Evolutionary conservation across 805 yeast species (phyloP).

Genomic region (Schwanniomyces polymorphus): DNA sequence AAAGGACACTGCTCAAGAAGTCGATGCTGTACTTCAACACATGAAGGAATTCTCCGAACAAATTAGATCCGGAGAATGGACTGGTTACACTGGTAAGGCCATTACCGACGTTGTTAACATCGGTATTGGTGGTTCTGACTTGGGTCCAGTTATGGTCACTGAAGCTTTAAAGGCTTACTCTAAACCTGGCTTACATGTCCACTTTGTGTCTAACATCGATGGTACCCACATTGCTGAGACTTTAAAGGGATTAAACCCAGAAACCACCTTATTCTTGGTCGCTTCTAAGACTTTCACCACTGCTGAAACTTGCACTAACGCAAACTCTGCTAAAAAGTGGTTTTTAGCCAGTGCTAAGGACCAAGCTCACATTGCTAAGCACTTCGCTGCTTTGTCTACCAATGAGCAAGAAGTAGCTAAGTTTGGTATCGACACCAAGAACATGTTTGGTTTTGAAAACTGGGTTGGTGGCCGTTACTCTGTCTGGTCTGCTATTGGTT

Average conservation of each 20-base stretch:
- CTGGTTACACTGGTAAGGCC: slow-evolving; percentile 92
- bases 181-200: slow-evolving; percentile 70
- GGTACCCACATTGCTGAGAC: slow-evolving; percentile 97
- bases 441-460: slow-evolving; percentile 97
- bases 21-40: slow-evolving; percentile 87
- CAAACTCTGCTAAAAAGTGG: slow-evolving; percentile 94
- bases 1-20: slow-evolving; percentile 85
- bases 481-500: slow-evolving; percentile 99
- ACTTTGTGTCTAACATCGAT: slow-evolving; percentile 97
- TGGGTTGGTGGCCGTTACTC: slow-evolving; percentile 99
- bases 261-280: slow-evolving; percentile 87
- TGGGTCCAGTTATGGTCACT: slow-evolving; percentile 99
- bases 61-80: slow-evolving; percentile 93
- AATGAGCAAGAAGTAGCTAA: slow-evolving; percentile 87
- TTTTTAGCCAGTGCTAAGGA: slow-evolving; percentile 75
- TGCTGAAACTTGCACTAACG: slow-evolving; percentile 96
- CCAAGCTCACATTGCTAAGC: slow-evolving; percentile 81
- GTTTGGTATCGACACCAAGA: slow-evolving; percentile 95
- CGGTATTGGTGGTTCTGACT: slow-evolving; percentile 98
- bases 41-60: slow-evolving; percentile 93
- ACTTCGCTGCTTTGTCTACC: slow-evolving; percentile 95
- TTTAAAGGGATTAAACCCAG: slow-evolving; percentile 74
- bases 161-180: slow-evolving; percentile 94
- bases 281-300: slow-evolving; percentile 99
- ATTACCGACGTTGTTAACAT: slow-evolving; percentile 95